phyloP scores from a whole-genome alignment of 177 flowering plant species.

The Vitis hybrid region DNA sequence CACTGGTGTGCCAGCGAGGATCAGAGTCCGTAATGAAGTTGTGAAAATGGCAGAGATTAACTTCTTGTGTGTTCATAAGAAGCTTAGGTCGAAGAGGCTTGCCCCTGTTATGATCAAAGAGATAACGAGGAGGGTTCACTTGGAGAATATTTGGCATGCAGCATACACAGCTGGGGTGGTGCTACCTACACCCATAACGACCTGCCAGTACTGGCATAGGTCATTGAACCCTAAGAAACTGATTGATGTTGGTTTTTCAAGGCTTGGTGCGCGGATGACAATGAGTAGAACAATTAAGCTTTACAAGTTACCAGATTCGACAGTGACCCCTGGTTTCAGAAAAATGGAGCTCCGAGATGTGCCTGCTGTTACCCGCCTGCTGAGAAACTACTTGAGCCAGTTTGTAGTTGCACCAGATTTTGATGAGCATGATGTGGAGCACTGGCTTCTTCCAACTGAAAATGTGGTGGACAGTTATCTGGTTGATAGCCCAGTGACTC shows the following conservation, averaged over 20 bases:
- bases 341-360: conserved; percentile 34
- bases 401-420: conserved; percentile 33
- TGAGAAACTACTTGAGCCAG: conserved; percentile 22
- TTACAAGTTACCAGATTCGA: conserved; percentile 29
- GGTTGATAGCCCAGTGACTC: conserved; percentile 33
- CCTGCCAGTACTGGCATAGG: conserved; percentile 39
- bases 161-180: conserved; percentile 42
- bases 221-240: conserved; percentile 33
- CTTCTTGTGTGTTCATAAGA: conserved; percentile 36
- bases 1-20: conserved; percentile 29
- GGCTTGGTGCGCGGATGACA: conserved; percentile 35
- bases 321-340: conserved; percentile 30
- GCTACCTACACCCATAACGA: conserved; percentile 30
- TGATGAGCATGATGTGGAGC: conserved; percentile 35
- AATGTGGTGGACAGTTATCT: conserved; percentile 29
- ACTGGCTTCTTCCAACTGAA: conserved; percentile 32
- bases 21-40: conserved; percentile 27
- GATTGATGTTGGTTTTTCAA: conserved; percentile 36
- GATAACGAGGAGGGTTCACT: conserved; percentile 34
- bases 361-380: conserved; percentile 32
- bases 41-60: conserved; percentile 34
- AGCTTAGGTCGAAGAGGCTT: conserved; percentile 31
- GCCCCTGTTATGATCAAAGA: conserved; percentile 41
- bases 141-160: conserved; percentile 41
- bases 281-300: conserved; percentile 35